phyloP scores from a whole-genome alignment of 2,329 filamentous ascomycete genomes.

The Sphaceloma murrayae region DNA sequence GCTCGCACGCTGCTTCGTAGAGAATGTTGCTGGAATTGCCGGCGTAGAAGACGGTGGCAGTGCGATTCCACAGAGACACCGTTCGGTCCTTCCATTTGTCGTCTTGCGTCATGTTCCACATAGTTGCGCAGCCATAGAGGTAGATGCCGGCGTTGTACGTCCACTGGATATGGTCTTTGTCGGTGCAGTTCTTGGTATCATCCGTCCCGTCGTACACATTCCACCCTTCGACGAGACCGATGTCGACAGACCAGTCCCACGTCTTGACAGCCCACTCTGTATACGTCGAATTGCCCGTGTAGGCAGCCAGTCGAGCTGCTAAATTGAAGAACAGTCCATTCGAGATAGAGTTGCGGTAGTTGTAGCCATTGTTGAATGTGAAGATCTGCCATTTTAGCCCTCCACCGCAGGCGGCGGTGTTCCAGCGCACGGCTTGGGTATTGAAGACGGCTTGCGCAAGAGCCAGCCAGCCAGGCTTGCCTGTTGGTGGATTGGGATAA shows the following conservation, averaged over 20 bases:
- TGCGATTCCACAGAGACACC: neutral
- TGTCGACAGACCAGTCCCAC: conserved; percentile 53
- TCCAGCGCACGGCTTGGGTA: conserved; percentile 28
- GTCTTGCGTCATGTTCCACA: conserved; percentile 32
- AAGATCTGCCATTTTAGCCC: conserved; percentile 55
- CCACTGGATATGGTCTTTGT: conserved; percentile 48
- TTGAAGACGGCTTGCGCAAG: conserved; percentile 35
- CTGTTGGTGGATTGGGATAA: conserved; percentile 34
- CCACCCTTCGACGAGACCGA: conserved; percentile 50
- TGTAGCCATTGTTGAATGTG: conserved; percentile 59
- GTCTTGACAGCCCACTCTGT: conserved; percentile 62
- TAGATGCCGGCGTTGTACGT: conserved; percentile 58
- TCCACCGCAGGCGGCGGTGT: conserved; percentile 26
- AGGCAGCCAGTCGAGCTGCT: conserved; percentile 60
- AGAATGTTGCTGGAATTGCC: conserved; percentile 46
- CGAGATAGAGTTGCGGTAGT: conserved; percentile 50
- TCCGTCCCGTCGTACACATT: conserved; percentile 49
- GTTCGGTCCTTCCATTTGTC: conserved; percentile 22
- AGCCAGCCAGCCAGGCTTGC: conserved; percentile 35
- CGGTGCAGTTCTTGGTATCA: conserved; percentile 42
- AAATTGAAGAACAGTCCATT: conserved; percentile 52
- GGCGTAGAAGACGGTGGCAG: conserved; percentile 43
- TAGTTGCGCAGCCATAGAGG: conserved; percentile 41
- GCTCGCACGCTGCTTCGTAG: conserved; percentile 59
- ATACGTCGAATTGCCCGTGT: conserved; percentile 72